Evolutionary conservation across 2,329 filamentous ascomycete species (phyloP).

Genomic region (Apiospora pterosperma): DNA sequence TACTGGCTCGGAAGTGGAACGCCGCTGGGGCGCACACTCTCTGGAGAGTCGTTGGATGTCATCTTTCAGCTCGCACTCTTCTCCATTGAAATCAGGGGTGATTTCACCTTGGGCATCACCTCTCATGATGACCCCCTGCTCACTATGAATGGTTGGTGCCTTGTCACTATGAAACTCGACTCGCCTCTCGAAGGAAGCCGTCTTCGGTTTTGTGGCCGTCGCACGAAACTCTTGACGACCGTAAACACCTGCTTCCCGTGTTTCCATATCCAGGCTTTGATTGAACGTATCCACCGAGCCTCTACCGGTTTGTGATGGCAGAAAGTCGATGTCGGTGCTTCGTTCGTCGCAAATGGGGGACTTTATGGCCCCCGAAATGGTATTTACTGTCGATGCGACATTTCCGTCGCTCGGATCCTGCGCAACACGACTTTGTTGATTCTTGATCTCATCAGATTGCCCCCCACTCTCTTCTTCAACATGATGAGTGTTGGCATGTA

Average conservation of each 20-base stretch:
- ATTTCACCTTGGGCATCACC: slow-evolving; percentile 14
- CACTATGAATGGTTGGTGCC: slow-evolving; percentile 26
- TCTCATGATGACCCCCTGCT: slow-evolving; percentile 27
- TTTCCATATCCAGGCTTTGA: slow-evolving; percentile 24
- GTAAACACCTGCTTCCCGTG: slow-evolving; percentile 19
- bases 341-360: slow-evolving; percentile 10
- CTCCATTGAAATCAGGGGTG: not conserved
- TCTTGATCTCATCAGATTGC: not conserved
- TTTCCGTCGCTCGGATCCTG: not conserved
- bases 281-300: slow-evolving; percentile 28
- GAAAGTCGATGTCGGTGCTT: slow-evolving; percentile 27
- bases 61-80: not conserved
- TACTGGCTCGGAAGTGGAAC: not conserved
- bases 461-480: not conserved
- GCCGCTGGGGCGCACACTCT: slow-evolving; percentile 8
- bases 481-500: not conserved
- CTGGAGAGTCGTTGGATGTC: not conserved
- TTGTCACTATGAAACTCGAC: slow-evolving; percentile 23
- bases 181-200: slow-evolving; percentile 21
- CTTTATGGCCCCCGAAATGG: not conserved
- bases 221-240: slow-evolving; percentile 19
- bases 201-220: slow-evolving; percentile 20
- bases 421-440: not conserved
- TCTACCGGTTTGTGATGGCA: slow-evolving; percentile 27
- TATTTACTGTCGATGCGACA: not conserved